Evolutionary conservation across 2,329 filamentous ascomycete species (phyloP).

Genomic region (Penicillium janthinellum): DNA sequence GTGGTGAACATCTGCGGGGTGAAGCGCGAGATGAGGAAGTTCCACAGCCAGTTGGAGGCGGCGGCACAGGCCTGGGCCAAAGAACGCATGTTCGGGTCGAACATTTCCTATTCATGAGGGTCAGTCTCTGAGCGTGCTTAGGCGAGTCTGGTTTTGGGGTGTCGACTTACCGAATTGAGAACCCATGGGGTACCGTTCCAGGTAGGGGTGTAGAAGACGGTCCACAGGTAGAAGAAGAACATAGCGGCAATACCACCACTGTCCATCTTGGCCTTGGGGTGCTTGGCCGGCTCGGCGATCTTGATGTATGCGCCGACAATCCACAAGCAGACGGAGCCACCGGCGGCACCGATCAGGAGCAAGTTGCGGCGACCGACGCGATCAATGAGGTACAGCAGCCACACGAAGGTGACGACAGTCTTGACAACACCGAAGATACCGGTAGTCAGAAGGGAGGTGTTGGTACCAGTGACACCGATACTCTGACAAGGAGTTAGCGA

Average conservation of each 20-base stretch:
- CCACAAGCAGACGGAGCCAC: conserved; percentile 54
- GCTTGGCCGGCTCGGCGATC: conserved; percentile 32
- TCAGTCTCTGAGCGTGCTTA: conserved; percentile 11
- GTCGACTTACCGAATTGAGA: conserved; percentile 56
- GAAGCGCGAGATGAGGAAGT: conserved; percentile 42
- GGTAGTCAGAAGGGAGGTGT: conserved; percentile 65
- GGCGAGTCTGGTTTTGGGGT: no score
- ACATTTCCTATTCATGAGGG: conserved; percentile 60
- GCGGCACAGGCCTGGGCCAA: conserved; percentile 71
- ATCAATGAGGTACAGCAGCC: conserved; percentile 70
- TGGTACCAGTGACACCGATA: conserved; percentile 63
- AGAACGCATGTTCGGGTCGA: conserved; percentile 68
- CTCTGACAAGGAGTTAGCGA: conserved; percentile 32
- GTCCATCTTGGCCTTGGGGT: conserved; percentile 25
- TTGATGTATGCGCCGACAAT: conserved; percentile 44
- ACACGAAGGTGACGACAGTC: conserved; percentile 67
- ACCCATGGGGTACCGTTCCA: conserved; percentile 81
- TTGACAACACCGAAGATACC: conserved; percentile 79
- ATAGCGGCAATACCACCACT: conserved; percentile 49
- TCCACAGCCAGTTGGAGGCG: conserved; percentile 43
- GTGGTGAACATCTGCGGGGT: conserved; percentile 47
- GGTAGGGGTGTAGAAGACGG: conserved; percentile 70
- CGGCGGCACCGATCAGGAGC: conserved; percentile 65
- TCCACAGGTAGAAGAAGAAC: conserved; percentile 75
- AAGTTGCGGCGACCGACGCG: conserved; percentile 63